Evolutionary conservation across 1,139 yeast genomes (phyloP).

Genomic region (Saccharomyces hybrid): DNA sequence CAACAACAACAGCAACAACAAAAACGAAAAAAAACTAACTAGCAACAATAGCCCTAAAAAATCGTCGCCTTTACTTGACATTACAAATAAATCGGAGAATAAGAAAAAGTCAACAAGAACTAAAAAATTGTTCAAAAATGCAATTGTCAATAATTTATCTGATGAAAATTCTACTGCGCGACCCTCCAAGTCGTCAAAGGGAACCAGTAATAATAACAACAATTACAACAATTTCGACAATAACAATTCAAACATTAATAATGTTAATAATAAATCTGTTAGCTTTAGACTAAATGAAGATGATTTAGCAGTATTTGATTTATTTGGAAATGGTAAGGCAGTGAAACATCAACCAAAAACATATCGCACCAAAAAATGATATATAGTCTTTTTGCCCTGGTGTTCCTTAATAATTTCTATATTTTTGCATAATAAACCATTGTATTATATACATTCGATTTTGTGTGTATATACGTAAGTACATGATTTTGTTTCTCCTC

Average conservation of each 20-base stretch:
- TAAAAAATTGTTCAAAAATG: slow-evolving; percentile 24
- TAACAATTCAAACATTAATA: not conserved
- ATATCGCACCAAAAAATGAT: slow-evolving; percentile 15
- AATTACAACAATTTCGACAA: not conserved
- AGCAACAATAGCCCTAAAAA: not conserved
- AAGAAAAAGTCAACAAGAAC: slow-evolving; percentile 11
- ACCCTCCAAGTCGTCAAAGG: slow-evolving; percentile 3
- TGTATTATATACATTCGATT: not conserved
- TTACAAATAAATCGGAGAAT: slow-evolving; percentile 16
- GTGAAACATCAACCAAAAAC: slow-evolving; percentile 19
- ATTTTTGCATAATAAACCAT: slow-evolving; percentile 28
- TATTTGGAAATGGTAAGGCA: slow-evolving; percentile 18
- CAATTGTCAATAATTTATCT: slow-evolving; percentile 25
- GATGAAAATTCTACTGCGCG: slow-evolving; percentile 17
- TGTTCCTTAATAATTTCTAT: slow-evolving; percentile 25
- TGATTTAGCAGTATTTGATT: slow-evolving; percentile 29
- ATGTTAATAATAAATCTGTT: slow-evolving; percentile 8
- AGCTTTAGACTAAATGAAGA: slow-evolving; percentile 24
- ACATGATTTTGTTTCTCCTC: not conserved
- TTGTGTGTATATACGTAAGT: not conserved
- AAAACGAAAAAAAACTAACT: not conserved
- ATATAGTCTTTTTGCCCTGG: slow-evolving; percentile 10
- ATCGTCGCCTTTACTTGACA: slow-evolving; percentile 17
- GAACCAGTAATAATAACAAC: not conserved
- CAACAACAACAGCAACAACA: not conserved